Evolutionary conservation across 1,139 yeast genomes (phyloP).

Genomic region (Arxiozyma slooffiae): DNA sequence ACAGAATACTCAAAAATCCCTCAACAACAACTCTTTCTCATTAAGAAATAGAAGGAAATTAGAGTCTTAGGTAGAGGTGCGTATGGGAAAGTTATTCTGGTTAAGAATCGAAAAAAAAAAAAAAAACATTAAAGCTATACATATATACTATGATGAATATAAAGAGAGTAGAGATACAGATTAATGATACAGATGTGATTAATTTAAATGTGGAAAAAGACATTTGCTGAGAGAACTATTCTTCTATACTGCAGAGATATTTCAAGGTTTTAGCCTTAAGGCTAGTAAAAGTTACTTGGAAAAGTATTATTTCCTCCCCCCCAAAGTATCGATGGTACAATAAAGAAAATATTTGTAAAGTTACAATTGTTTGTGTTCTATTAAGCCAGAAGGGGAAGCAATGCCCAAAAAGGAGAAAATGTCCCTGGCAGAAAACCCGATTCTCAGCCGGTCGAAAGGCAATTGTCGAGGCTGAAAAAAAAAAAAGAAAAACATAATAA

Average conservation of each 20-base stretch:
- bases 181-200: slow-evolving; percentile 30
- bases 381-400: background rate
- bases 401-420: no score
- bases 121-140: slow-evolving; percentile 55
- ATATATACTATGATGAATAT: slow-evolving; percentile 90
- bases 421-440: no score
- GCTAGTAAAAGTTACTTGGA: slow-evolving; percentile 31
- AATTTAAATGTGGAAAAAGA: slow-evolving; percentile 40
- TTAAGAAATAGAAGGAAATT: slow-evolving; percentile 30
- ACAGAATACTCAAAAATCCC: background rate
- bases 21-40: background rate
- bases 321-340: no score
- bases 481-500: no score
- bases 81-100: slow-evolving; percentile 79
- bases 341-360: background rate
- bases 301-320: slow-evolving; percentile 27
- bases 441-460: no score
- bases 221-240: slow-evolving; percentile 56
- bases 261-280: slow-evolving; percentile 33
- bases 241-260: slow-evolving; percentile 11
- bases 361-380: no score
- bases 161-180: slow-evolving; percentile 63
- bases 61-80: slow-evolving; percentile 88
- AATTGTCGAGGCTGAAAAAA: no score
- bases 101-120: slow-evolving; percentile 55